phyloP scores from a whole-genome alignment of 768 basidiomycete genomes.

The Boletus barrowsii region DNA sequence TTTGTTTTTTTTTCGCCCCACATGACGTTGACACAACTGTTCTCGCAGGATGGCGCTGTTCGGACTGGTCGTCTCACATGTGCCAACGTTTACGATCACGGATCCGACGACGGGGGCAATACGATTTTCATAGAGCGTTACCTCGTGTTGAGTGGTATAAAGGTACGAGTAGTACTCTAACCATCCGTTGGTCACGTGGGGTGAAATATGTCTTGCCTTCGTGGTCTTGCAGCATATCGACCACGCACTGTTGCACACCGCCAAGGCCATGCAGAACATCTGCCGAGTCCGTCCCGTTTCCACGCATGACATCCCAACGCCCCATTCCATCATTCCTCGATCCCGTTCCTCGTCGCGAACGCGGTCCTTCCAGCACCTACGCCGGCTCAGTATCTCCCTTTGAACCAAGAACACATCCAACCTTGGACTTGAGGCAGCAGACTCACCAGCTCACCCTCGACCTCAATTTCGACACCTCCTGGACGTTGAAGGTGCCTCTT shows the following conservation, averaged over 20 bases:
- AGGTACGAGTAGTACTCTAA: background rate
- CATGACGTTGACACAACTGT: constrained; percentile 26
- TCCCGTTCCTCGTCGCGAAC: too few species aligned
- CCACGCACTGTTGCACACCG: constrained; percentile 27
- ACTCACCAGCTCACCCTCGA: constrained; percentile 20
- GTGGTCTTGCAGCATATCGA: constrained; percentile 27
- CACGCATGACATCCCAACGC: background rate
- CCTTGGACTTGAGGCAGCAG: too few species aligned
- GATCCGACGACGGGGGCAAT: constrained; percentile 32
- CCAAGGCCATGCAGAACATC: constrained; percentile 1
- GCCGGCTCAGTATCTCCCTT: constrained; percentile 15
- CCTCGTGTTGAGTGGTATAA: constrained; percentile 21
- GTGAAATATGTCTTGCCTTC: too few species aligned
- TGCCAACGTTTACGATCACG: constrained; percentile 31
- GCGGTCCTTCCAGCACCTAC: constrained; percentile 9
- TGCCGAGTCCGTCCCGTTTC: constrained; percentile 22
- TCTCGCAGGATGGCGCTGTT: constrained; percentile 35
- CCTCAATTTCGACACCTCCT: constrained; percentile 19
- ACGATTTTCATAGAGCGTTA: constrained; percentile 26
- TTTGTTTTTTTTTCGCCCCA: constrained; percentile 2
- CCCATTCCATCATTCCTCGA: too few species aligned
- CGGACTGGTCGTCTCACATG: constrained; percentile 31
- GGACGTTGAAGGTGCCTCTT: constrained; percentile 12
- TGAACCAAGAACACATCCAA: constrained; percentile 14
- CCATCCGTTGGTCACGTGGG: constrained; percentile 27